phyloP scores from a whole-genome alignment of 1,139 yeast genomes.

The Saccharomyces uvarum region DNA sequence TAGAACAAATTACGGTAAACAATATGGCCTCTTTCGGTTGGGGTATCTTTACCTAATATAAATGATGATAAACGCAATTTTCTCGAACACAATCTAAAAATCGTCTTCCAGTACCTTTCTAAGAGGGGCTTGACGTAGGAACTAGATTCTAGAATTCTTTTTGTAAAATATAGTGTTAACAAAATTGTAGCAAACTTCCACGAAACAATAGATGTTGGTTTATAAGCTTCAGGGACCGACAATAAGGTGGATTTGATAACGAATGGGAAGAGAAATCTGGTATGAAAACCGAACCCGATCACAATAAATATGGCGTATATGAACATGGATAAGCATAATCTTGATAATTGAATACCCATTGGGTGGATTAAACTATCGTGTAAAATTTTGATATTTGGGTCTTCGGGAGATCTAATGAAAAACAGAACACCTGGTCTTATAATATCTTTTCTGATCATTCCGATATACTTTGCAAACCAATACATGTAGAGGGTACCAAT shows the following conservation, averaged over 20 bases:
- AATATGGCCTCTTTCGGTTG: constrained; percentile 68
- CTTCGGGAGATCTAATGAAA: constrained; percentile 90
- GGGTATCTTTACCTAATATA: constrained; percentile 58
- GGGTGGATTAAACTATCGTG: constrained; percentile 83
- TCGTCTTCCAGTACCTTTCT: constrained; percentile 53
- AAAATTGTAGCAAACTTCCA: constrained; percentile 7
- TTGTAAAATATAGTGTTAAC: constrained; percentile 15
- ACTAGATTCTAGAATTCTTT: constrained; percentile 21
- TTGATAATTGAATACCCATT: constrained; percentile 58
- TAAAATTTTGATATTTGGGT: constrained; percentile 80
- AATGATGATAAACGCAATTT: constrained; percentile 70
- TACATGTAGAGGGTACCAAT: constrained; percentile 84
- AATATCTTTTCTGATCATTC: constrained; percentile 66
- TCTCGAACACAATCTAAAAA: constrained; percentile 50
- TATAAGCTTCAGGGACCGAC: constrained; percentile 17
- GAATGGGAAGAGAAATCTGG: constrained; percentile 37
- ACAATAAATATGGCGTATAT: constrained; percentile 70
- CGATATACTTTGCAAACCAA: constrained; percentile 75
- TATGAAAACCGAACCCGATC: constrained; percentile 59
- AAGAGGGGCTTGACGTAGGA: constrained; percentile 33
- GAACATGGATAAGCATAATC: constrained; percentile 66
- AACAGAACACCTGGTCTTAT: constrained; percentile 84
- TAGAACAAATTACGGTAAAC: constrained; percentile 49
- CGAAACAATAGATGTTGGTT: constrained; percentile 6
- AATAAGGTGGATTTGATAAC: constrained; percentile 23